Percentiles rank a stretch among this genome's conserved stretches.
Evolutionary conservation across 139 green algal species (phyloP).

Genomic region (Volvox reticuliferus): DNA sequence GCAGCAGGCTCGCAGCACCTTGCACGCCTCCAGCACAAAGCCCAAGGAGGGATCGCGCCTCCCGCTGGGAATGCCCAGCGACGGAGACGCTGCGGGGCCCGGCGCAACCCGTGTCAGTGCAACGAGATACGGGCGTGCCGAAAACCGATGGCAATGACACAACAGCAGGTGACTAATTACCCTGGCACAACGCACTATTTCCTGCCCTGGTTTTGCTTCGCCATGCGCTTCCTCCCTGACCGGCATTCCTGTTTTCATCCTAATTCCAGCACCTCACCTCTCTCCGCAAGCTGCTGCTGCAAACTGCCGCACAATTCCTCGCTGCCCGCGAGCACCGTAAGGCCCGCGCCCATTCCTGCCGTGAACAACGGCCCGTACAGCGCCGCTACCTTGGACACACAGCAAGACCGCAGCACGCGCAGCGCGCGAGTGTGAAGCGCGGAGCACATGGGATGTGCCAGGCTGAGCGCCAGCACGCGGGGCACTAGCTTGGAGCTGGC

Average conservation of each 20-base stretch:
- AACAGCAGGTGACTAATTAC: no score
- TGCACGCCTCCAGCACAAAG: slow-evolving; percentile 52
- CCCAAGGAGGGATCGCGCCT: slow-evolving; percentile 25
- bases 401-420: slow-evolving; percentile 53
- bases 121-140: no score
- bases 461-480: slow-evolving; percentile 32
- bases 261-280: background rate
- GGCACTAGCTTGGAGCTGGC: slow-evolving; percentile 49
- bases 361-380: slow-evolving; percentile 50
- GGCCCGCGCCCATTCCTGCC: slow-evolving; percentile 16
- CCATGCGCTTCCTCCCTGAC: no score
- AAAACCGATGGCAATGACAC: no score
- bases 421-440: slow-evolving; percentile 55
- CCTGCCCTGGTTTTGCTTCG: no score
- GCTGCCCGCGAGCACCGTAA: background rate
- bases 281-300: slow-evolving; percentile 48
- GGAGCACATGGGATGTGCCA: slow-evolving; percentile 54
- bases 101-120: no score
- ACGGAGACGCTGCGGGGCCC: slow-evolving; percentile 2
- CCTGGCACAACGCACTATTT: no score
- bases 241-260: no score
- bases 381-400: slow-evolving; percentile 41
- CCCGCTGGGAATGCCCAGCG: slow-evolving; percentile 43
- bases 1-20: slow-evolving; percentile 50
- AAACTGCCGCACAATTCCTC: slow-evolving; percentile 23